Evolutionary conservation across 257 asterid species (phyloP), one percentile per base, ranked within the genome.

Genomic region (Perilla frutescens): DNA sequence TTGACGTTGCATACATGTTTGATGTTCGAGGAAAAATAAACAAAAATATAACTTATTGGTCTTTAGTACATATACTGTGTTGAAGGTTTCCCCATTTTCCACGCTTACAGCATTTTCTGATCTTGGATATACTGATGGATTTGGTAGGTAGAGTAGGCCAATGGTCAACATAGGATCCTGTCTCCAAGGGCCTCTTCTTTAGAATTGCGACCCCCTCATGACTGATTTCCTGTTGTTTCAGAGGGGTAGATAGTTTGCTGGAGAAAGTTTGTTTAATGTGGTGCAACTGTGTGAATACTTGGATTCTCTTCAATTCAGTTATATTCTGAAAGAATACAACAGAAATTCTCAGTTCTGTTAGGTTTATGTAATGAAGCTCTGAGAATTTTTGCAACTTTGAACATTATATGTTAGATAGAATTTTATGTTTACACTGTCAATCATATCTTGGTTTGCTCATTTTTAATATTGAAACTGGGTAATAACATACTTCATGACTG

Each of bases 321-420:
- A 15, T 12, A 26, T 54, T 7, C 0, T 31, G 40, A 36, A 54
- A 26, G 40, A 34, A 41, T 41, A 10, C 20, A 40, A 37, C 15
- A 36, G 8, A n/a, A 43, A 20, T 40, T 34, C 10, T 31, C 6
- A 31, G 37, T 54, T 68, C 39, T 58, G 14, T 14, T 4, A 41
- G 68, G 75, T 44, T 43, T 31, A 36, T 8, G 60, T 54, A 60
- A 34, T 73, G 62, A 50, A 36, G 61, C 58, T 60, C 37, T 51
- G 68, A 39, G 71, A 8, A 44, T 11, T 56, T 66, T 37, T 4
- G 9, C 12, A 9, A 32, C 32, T 14, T 39, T 67, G 7, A 66
- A 57, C 20, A 29, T 51, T 10, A 32, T 14, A 36, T 44, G 2
- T 37, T 36, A 43, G 50, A 29, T 62, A 29, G 55, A 55, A 40